Base-by-base conservation (phyloP, 1,284 basidiomycete species). In the Neolentinus lepideus region DNA sequence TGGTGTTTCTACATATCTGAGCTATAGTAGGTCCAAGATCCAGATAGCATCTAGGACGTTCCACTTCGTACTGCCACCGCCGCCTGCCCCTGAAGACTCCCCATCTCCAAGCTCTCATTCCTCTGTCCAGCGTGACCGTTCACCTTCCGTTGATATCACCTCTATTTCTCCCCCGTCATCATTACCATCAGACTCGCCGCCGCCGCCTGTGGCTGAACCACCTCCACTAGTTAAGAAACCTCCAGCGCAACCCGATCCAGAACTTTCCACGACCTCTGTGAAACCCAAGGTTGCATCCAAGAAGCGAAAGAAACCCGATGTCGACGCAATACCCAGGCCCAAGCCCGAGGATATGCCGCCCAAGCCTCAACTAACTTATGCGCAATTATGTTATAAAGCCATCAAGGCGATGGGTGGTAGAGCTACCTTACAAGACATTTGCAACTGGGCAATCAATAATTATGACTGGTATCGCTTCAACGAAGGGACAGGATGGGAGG, bases 41-140 rank as follows among this genome's bases (percentile, higher is more conserved):
- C 97, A 98, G 75, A 99, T 99, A 64, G 94, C 96, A 29, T 96
- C 96, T 48, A 88, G 96, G 55, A 95, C 93, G 53, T 99, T 99
- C 73, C 90, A 95, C 68, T 99, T 98, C 70, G 85, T 97, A 54
- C 84, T 98, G 10, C 95, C 94, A 26, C 85, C 85, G 21, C 75
- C 80, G 0, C 83, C 85, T 12, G 77, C 79, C 6, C 83, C 84
- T 51, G 86, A 88, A 65, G 87, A 89, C 66, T 84, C 85, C 3
- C 84, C 85, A 11, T 87, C 87, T 10, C 87, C 86, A 1, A 88
- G 84, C 57, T 88, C 88, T 1, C 77, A 80, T 56, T 74, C 75
- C 26, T 88, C 84, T 10, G 76, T 82, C 24, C 74, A 79, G 59
- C 77, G 83, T 47, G 76, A 75, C 35, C 85, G 85, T 29, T 75